Evolutionary conservation across 208 protist genomes (phyloP).

Genomic region (Vickermania ingenoplastis): DNA sequence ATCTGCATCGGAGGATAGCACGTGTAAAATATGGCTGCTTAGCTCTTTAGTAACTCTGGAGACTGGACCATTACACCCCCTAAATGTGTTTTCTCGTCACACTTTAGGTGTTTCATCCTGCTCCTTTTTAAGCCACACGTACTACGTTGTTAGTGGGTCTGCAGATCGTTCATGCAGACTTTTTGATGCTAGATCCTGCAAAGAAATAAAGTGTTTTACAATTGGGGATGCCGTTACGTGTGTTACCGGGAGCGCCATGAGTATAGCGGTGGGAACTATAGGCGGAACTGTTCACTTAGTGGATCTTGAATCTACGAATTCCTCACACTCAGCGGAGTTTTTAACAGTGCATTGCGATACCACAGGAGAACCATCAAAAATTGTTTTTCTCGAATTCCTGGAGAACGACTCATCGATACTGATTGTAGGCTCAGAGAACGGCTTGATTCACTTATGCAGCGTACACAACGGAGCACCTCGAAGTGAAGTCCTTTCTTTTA

Average conservation of each 20-base stretch:
- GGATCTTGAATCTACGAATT: constrained; percentile 1
- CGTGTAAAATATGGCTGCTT: constrained; percentile 65
- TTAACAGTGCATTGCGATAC: constrained; percentile 29
- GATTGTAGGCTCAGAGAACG: background rate
- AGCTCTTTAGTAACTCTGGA: constrained; percentile 20
- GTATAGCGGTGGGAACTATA: constrained; percentile 42
- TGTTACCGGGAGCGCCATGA: constrained; percentile 26
- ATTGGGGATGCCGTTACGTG: constrained; percentile 50
- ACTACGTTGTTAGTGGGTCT: constrained; percentile 51
- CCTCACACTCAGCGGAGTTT: constrained; percentile 1
- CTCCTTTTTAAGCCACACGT: constrained; percentile 35
- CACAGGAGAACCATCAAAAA: constrained; percentile 38
- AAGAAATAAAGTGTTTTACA: constrained; percentile 37
- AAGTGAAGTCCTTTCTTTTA: constrained; percentile 29
- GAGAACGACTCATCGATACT: background rate
- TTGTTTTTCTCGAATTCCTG: constrained; percentile 39
- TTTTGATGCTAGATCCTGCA: constrained; percentile 38
- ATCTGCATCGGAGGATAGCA: constrained; percentile 64
- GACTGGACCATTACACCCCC: constrained; percentile 12
- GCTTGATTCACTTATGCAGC: background rate
- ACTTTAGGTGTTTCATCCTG: constrained; percentile 55
- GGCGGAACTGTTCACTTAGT: constrained; percentile 53
- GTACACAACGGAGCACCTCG: background rate
- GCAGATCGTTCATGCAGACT: constrained; percentile 62
- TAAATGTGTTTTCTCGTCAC: constrained; percentile 53